Percentiles rank a stretch among this genome's conserved stretches.
These are phyloP conservation scores for Populus euphratica DNA, from an alignment of 345 rosid genomes.

Conservation along the genomic window DNA sequence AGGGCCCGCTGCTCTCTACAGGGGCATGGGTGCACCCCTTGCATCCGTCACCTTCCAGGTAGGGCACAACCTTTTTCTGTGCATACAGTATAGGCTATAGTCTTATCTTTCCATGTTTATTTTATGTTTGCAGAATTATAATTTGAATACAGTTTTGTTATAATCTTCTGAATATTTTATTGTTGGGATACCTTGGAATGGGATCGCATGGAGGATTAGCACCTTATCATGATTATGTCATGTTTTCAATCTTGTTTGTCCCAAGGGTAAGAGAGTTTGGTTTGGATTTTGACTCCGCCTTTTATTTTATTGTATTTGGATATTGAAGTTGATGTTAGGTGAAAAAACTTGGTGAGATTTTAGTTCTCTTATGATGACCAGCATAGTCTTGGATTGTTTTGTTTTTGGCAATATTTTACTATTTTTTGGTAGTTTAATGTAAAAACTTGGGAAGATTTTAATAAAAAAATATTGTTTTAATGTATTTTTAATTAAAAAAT, in stretches of 20 bases:
- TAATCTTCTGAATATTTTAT: not conserved
- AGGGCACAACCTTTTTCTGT: not conserved
- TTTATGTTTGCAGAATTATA: not conserved
- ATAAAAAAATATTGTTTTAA: too few relatives aligned
- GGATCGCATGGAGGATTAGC: conserved; percentile 8
- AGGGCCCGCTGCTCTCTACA: conserved; percentile 69
- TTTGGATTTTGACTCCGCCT: not conserved
- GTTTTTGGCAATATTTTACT: too few relatives aligned
- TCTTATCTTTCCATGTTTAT: not conserved
- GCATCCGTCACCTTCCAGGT: conserved; percentile 97
- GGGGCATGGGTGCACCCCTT: conserved; percentile 91
- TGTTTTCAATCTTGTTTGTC: not conserved
- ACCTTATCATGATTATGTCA: conserved; percentile 13
- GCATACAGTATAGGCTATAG: not conserved
- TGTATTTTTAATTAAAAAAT: too few relatives aligned
- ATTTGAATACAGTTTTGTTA: too few relatives aligned
- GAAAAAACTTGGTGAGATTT: not conserved
- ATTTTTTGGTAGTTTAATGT: too few relatives aligned
- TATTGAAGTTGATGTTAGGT: not conserved
- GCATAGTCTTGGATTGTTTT: not conserved
- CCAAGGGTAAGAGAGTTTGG: not conserved
- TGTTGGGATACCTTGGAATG: not conserved
- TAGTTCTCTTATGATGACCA: not conserved
- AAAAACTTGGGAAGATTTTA: too few relatives aligned
- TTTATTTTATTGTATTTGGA: not conserved